Evolutionary conservation across 75 land plant species (phyloP), one percentile per base, ranked within the genome.

Genomic region (Cupressus sempervirens): DNA sequence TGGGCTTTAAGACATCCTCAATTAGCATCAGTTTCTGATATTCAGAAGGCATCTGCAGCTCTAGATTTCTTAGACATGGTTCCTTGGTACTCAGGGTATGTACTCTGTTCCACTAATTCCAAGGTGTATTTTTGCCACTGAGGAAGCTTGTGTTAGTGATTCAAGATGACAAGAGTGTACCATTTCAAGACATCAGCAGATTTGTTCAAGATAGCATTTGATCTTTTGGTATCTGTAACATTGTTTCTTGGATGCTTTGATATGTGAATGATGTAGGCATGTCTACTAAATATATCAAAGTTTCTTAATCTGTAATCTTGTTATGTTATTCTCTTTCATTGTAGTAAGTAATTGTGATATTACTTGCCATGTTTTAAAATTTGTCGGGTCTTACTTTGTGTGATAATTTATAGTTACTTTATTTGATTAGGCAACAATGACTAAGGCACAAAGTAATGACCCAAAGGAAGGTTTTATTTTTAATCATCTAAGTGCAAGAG

Each of bases 11-110:
- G 98, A 67, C 99, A 96, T 74, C 99, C 99, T 80, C 81, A 88
- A 82, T 89, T 94, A 68, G 73, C 88, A n/a, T 38, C 90, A 85
- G 97, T 90, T 83, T 88, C 90, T 88, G 93, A 94, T 77, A 90
- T 91, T 53, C 80, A 88, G 87, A 91, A 89, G 75, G 89, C 92
- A 85, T 91, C 92, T 76, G 89, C 92, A 86, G 89, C 92, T 83
- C 98, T 98, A 80, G 95, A 93, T 74, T 98, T 98, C 85, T 87
- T 98, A 85, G 99, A 96, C 82, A 98, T 98, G 99, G 99, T 98
- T 86, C 99, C 99, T 81, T 98, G 99, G 99, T 98, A 98, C 86
- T 98, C 99, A 36, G 99, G 99, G 99, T 98, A 90, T 41, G 87
- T 72, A n/a, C 62, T 52, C 50, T 79, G 56, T 83, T 32, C 46